These are phyloP conservation scores for Colletotrichum gloeosporioides DNA, from an alignment of 2,329 filamentous ascomycete species.

Conservation along the genomic window DNA sequence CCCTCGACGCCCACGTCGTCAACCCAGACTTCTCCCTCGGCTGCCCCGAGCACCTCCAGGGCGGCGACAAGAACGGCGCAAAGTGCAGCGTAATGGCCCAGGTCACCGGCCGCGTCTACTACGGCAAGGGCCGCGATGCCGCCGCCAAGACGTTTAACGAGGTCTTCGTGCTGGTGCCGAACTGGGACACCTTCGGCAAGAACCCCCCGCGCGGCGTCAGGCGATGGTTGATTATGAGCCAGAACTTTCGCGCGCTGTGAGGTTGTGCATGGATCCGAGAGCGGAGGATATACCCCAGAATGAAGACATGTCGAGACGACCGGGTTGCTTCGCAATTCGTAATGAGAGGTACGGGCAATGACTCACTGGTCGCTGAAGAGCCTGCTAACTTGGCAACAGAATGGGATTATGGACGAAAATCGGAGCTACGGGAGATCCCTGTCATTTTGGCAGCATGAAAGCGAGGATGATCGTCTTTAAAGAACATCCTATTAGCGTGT, in stretches of 20 bases:
- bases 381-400: not conserved
- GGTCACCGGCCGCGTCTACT: slow-evolving; percentile 74
- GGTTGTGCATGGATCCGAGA: not conserved
- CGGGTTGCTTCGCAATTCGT: not conserved
- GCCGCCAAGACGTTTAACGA: slow-evolving; percentile 78
- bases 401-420: not conserved
- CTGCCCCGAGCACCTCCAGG: slow-evolving; percentile 52
- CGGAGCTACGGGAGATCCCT: accelerated
- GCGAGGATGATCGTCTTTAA: not conserved
- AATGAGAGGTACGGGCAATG: not conserved
- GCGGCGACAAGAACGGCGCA: slow-evolving; percentile 52
- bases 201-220: slow-evolving; percentile 59
- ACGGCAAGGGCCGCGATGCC: slow-evolving; percentile 67
- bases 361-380: not conserved
- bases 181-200: slow-evolving; percentile 63
- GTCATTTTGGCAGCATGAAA: not conserved
- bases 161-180: slow-evolving; percentile 80
- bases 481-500: not conserved
- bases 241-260: slow-evolving; percentile 70
- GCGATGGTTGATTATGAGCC: slow-evolving; percentile 72
- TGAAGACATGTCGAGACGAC: not conserved
- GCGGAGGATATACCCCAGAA: not conserved
- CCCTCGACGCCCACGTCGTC: slow-evolving; percentile 78
- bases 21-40: slow-evolving; percentile 70
- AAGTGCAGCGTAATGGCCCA: slow-evolving; percentile 75